Evolutionary conservation across 2,329 filamentous ascomycete genomes (phyloP).

Genomic region (Fusarium sublunatum): DNA sequence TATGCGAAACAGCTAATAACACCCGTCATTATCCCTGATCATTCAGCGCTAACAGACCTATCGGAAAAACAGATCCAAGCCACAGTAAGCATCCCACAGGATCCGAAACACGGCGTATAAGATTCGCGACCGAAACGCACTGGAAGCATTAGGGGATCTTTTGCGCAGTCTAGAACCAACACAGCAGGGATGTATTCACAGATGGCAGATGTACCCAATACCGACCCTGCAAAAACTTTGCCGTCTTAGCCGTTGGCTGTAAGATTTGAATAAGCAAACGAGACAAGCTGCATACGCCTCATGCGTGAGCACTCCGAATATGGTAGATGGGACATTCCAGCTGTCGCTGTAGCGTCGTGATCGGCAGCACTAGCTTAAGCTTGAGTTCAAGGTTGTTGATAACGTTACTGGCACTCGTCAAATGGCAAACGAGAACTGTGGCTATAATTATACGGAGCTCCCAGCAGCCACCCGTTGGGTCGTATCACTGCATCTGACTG

Average conservation of each 20-base stretch:
- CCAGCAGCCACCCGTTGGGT: conserved; percentile 19
- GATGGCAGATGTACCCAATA: conserved; percentile 27
- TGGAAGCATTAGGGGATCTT: conserved; percentile 11
- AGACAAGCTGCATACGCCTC: conserved; percentile 14
- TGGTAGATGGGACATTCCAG: not conserved
- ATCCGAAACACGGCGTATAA: conserved; percentile 16
- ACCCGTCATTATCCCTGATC: conserved; percentile 1
- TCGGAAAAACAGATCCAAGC: conserved; percentile 11
- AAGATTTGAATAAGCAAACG: conserved; percentile 12
- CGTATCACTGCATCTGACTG: conserved; percentile 13
- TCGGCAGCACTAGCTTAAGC: conserved; percentile 25
- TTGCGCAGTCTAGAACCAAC: conserved; percentile 23
- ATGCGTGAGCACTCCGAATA: not conserved
- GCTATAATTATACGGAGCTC: not conserved
- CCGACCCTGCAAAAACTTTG: conserved; percentile 11
- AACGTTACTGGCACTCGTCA: not conserved
- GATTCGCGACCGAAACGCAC: conserved; percentile 11
- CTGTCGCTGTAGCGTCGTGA: conserved; percentile 6
- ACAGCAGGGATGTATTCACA: conserved; percentile 11
- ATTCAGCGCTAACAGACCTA: not conserved
- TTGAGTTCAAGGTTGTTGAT: conserved; percentile 7
- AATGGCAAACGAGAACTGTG: not conserved
- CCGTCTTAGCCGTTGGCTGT: conserved; percentile 30
- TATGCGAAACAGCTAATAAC: conserved; percentile 12
- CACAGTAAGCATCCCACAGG: conserved; percentile 11